Conservation (phyloP, 768 basidiomycete genomes). For the Punctularia strigosozonata region DNA sequence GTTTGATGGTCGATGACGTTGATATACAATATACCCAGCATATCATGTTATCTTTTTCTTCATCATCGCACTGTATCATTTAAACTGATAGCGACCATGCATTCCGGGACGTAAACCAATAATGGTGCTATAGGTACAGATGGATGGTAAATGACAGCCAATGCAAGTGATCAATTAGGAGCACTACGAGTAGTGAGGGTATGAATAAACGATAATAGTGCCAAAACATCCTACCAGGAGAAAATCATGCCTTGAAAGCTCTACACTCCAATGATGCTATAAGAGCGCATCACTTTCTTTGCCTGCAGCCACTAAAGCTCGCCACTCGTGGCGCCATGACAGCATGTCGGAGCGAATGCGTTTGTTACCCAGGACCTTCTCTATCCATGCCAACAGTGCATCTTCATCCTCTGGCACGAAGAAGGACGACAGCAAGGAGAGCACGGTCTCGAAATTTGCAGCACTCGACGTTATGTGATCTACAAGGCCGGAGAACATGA, state of each 20-base stretch:
- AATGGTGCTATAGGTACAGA: not conserved
- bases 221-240: not conserved
- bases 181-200: not conserved
- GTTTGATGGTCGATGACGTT: constrained; percentile 62
- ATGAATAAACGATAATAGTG: not conserved
- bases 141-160: not conserved
- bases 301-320: constrained; percentile 49
- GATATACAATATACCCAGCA: not conserved
- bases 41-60: not conserved
- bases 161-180: not conserved
- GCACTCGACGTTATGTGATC: constrained; percentile 73
- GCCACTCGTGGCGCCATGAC: constrained; percentile 77
- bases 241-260: not conserved
- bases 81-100: too few species aligned
- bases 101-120: not conserved
- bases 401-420: constrained; percentile 92
- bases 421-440: constrained; percentile 86
- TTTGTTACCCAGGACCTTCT: constrained; percentile 40
- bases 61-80: too few species aligned
- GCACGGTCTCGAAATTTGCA: constrained; percentile 83
- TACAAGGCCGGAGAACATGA: constrained; percentile 16
- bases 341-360: constrained; percentile 61
- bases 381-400: constrained; percentile 71
- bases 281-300: constrained; percentile 50
- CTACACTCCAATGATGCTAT: constrained; percentile 18